Evolutionary conservation across 2,329 filamentous ascomycete genomes (phyloP).

Genomic region (Aspergillus glaucus): DNA sequence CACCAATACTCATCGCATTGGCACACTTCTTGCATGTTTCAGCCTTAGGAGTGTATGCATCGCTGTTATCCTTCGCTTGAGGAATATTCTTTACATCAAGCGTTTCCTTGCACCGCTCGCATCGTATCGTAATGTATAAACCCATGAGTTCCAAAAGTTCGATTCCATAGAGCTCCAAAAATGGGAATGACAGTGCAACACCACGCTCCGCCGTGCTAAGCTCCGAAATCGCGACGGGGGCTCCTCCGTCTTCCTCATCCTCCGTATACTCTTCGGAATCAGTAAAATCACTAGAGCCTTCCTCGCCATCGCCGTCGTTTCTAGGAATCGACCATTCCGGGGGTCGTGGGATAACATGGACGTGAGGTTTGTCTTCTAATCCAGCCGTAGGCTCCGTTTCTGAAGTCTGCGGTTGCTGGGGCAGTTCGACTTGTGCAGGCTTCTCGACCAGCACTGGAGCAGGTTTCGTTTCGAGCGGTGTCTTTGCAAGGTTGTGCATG

Average conservation of each 20-base stretch:
- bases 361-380: slow-evolving; percentile 53
- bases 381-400: slow-evolving; percentile 2
- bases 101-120: slow-evolving; percentile 67
- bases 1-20: slow-evolving; percentile 43
- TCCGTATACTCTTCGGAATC: slow-evolving; percentile 43
- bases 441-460: slow-evolving; percentile 7
- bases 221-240: slow-evolving; percentile 26
- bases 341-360: slow-evolving; percentile 67
- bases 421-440: slow-evolving; percentile 4
- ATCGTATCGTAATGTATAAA: slow-evolving; percentile 67
- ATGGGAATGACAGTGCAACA: slow-evolving; percentile 72
- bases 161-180: slow-evolving; percentile 68
- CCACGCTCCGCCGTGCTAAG: slow-evolving; percentile 55
- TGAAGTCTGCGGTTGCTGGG: slow-evolving; percentile 12
- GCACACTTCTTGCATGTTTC: slow-evolving; percentile 53
- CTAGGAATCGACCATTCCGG: slow-evolving; percentile 61
- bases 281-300: slow-evolving; percentile 33
- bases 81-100: slow-evolving; percentile 64
- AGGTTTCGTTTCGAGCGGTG: slow-evolving; percentile 32
- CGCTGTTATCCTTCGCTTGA: slow-evolving; percentile 42
- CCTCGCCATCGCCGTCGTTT: slow-evolving; percentile 29
- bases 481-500: slow-evolving; percentile 60
- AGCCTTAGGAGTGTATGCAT: slow-evolving; percentile 34
- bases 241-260: slow-evolving; percentile 37
- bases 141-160: slow-evolving; percentile 65